Evolutionary conservation across 148 eudicot species (phyloP).

Genomic region (Euryodendron excelsum): DNA sequence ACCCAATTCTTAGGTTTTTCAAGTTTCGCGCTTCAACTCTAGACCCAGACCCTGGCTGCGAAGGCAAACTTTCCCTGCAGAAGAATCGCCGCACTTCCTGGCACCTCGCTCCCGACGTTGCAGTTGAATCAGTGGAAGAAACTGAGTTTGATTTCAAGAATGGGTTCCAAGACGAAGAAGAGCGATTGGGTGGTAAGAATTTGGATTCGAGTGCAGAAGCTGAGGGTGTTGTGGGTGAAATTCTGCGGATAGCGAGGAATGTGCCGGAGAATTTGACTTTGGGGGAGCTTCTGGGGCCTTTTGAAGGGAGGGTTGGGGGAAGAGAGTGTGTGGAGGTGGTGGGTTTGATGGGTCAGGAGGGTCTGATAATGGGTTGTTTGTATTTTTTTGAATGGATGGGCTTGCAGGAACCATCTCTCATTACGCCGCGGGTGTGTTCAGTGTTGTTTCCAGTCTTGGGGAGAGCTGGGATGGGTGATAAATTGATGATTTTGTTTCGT

Average conservation of each 20-base stretch:
- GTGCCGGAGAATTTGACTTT: slow-evolving; percentile 61
- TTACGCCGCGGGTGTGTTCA: slow-evolving; percentile 57
- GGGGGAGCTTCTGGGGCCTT: slow-evolving; percentile 58
- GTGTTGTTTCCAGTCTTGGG: slow-evolving; percentile 75
- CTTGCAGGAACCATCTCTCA: slow-evolving; percentile 66
- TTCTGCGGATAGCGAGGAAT: slow-evolving; percentile 50
- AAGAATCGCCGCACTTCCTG: slow-evolving; percentile 61
- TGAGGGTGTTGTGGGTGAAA: slow-evolving; percentile 51
- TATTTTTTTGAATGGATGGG: slow-evolving; percentile 92
- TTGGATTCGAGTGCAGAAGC: neutral
- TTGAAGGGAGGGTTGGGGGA: slow-evolving; percentile 60
- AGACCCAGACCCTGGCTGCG: slow-evolving; percentile 49
- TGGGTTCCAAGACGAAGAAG: slow-evolving; percentile 15
- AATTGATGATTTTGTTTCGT: slow-evolving; percentile 63
- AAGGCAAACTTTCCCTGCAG: slow-evolving; percentile 58
- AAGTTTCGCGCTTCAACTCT: slow-evolving; percentile 43
- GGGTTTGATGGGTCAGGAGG: slow-evolving; percentile 60
- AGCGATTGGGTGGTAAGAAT: slow-evolving; percentile 18
- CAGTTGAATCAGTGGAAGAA: slow-evolving; percentile 25
- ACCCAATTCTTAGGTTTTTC: slow-evolving; percentile 70
- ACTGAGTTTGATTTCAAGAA: slow-evolving; percentile 18
- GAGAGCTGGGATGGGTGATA: slow-evolving; percentile 60
- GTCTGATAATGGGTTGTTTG: slow-evolving; percentile 62
- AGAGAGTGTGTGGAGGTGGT: slow-evolving; percentile 63
- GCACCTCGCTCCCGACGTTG: slow-evolving; percentile 49